phyloP scores from a whole-genome alignment of 2,329 filamentous ascomycete genomes.

The Pseudogymnoascus sp. region DNA sequence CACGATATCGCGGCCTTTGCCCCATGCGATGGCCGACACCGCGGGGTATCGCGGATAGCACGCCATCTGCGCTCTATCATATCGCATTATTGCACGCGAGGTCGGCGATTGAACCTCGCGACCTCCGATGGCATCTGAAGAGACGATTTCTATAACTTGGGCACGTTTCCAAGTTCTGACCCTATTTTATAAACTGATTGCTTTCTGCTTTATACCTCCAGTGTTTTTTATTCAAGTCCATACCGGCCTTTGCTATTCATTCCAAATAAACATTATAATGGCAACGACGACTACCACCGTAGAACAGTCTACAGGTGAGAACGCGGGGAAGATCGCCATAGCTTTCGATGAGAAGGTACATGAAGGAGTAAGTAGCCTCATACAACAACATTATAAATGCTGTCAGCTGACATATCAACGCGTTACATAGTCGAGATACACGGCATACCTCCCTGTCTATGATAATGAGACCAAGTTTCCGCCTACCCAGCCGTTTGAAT shows the following conservation, averaged over 20 bases:
- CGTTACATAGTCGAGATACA: conserved; percentile 42
- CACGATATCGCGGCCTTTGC: background rate
- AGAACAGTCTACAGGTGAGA: background rate
- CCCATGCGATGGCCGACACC: background rate
- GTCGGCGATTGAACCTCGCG: background rate
- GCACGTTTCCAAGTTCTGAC: background rate
- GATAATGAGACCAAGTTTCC: conserved; percentile 53
- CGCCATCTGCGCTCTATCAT: background rate
- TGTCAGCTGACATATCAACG: background rate
- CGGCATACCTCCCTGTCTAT: conserved; percentile 65
- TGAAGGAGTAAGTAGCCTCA: background rate
- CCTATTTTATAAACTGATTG: background rate
- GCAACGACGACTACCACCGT: background rate
- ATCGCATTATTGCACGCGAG: background rate
- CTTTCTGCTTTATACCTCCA: background rate
- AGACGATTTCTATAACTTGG: background rate
- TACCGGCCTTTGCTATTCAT: background rate
- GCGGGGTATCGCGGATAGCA: background rate
- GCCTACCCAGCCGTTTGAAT: conserved; percentile 59
- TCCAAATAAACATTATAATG: background rate
- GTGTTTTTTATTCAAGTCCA: background rate
- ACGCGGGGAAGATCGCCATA: background rate
- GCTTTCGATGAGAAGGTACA: background rate
- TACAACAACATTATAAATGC: background rate
- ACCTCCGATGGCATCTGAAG: background rate